Percentiles rank a stretch among this genome's conserved stretches.
Evolutionary conservation across 768 basidiomycete genomes (phyloP).

Genomic region (Lentinula sp.): DNA sequence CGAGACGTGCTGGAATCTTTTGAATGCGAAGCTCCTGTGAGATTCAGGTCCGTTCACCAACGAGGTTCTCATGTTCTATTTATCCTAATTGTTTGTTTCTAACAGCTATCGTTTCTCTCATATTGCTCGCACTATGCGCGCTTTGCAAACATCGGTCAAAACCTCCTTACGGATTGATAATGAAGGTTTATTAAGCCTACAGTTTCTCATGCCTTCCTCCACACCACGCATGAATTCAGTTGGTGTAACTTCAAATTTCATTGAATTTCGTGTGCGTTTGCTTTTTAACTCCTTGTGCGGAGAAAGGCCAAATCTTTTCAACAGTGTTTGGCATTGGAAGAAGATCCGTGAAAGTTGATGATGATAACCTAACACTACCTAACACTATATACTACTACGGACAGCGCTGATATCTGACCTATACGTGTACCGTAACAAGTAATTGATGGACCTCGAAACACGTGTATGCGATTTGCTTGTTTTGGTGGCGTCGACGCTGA

Average conservation of each 20-base stretch:
- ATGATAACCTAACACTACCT: not conserved
- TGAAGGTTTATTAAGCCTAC: slow-evolving; percentile 78
- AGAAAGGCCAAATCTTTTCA: not conserved
- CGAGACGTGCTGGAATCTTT: slow-evolving; percentile 87
- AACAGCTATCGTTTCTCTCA: slow-evolving; percentile 79
- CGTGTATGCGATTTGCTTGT: not conserved
- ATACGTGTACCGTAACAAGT: too few species aligned
- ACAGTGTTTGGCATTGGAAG: slow-evolving; percentile 40
- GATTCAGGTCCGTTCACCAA: slow-evolving; percentile 54
- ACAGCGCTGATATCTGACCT: too few species aligned
- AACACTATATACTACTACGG: too few species aligned
- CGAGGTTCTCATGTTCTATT: not conserved
- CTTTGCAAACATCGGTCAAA: slow-evolving; percentile 79
- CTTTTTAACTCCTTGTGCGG: not conserved
- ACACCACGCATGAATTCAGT: slow-evolving; percentile 29
- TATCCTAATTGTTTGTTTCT: not conserved
- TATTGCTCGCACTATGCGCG: slow-evolving; percentile 63
- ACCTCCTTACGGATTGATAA: slow-evolving; percentile 84
- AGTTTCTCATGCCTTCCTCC: slow-evolving; percentile 76
- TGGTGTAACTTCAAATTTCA: slow-evolving; percentile 47
- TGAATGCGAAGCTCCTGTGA: slow-evolving; percentile 64
- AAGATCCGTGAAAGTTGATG: slow-evolving; percentile 8
- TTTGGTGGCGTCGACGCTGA: not conserved
- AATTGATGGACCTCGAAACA: not conserved
- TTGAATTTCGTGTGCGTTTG: slow-evolving; percentile 78